Evolutionary conservation across 345 rosid species (phyloP), one percentile per base, ranked within the genome.

Genomic region (Gossypium arboreum): DNA sequence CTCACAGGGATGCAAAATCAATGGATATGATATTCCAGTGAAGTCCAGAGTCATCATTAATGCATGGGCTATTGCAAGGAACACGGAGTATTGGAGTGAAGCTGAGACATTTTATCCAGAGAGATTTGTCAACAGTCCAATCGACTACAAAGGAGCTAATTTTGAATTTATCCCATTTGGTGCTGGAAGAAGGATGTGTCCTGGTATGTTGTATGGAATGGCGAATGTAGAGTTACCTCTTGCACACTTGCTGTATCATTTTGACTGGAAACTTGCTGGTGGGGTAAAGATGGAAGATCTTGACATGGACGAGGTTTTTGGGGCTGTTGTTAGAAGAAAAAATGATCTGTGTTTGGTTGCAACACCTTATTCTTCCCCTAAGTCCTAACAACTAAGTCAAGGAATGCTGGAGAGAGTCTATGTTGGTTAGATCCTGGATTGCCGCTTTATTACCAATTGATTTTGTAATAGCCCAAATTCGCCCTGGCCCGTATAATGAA

Each of bases 71-170:
- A 68, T 68, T 0, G 72, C 58, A 13, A 68, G 54, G 76, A 83
- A 81, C 73, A 73, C 56, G 18, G 47, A 58, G 79, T 81, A 34
- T 72, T 75, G n/a, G 77, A 71, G 4, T 80, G 67, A 75, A 17
- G 85, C 83, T 13, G 84, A 85, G 65, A 80, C 79, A 73, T 85
- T 85, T 3, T 74, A 76, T 22, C 68, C 83, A 47, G 72, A 68
- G 72, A 68, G 72, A 24, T 68, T 68, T 29, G 2, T 48, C 9
- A 24, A 68, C 25, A 22, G 72, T 68, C 50, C 57, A 10, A 2
- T 68, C 4, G 72, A 68, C 41, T 48, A 47, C 25, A 68, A 47
- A 68, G 72, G 72, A 5, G 12, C 22, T 5, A 43, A 68, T 24
- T 68, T 68, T n/a, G 72, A 68, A 45, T 34, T 81, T 81, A 24